These are phyloP conservation scores for Hypericum perforatum DNA, from an alignment of 345 rosid genomes.

Conservation along the genomic window DNA sequence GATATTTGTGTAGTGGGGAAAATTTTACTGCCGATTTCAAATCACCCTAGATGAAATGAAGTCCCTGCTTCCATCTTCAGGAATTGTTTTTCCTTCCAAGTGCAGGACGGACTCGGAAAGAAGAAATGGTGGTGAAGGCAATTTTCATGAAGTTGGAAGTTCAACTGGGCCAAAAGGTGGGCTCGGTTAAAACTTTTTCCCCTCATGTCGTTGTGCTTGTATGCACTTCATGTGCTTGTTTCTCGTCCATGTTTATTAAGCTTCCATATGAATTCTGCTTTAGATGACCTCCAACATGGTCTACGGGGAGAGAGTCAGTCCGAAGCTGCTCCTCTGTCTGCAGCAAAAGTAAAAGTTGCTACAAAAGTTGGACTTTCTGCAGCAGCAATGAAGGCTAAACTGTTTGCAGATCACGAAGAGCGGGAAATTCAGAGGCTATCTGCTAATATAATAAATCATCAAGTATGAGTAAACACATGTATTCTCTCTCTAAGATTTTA, in stretches of 20 bases:
- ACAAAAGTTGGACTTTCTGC: slow-evolving; percentile 87
- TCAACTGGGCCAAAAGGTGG: slow-evolving; percentile 42
- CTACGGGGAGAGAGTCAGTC: slow-evolving; percentile 42
- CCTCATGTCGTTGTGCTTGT: background rate
- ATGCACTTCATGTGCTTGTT: too few relatives aligned
- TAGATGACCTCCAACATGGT: slow-evolving; percentile 32
- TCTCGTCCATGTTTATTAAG: background rate
- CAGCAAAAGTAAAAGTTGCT: slow-evolving; percentile 65
- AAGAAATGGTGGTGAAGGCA: slow-evolving; percentile 36
- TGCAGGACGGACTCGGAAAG: slow-evolving; percentile 55
- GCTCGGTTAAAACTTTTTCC: background rate
- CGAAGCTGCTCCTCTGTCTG: slow-evolving; percentile 38
- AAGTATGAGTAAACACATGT: slow-evolving; percentile 32
- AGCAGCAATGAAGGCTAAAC: slow-evolving; percentile 89
- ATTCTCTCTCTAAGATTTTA: background rate
- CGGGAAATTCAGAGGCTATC: slow-evolving; percentile 96
- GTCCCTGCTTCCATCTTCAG: too few relatives aligned
- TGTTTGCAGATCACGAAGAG: slow-evolving; percentile 98
- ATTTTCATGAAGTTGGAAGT: slow-evolving; percentile 34
- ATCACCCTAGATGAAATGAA: too few relatives aligned
- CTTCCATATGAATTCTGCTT: slow-evolving; percentile 14
- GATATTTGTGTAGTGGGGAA: too few relatives aligned
- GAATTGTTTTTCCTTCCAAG: background rate
- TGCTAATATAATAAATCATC: slow-evolving; percentile 90
- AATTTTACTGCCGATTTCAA: too few relatives aligned